Percentiles rank a stretch among this genome's conserved stretches.
These are phyloP conservation scores for Pisolithus thermaeus DNA, from an alignment of 1,284 basidiomycete genomes.

Conservation along the genomic window DNA sequence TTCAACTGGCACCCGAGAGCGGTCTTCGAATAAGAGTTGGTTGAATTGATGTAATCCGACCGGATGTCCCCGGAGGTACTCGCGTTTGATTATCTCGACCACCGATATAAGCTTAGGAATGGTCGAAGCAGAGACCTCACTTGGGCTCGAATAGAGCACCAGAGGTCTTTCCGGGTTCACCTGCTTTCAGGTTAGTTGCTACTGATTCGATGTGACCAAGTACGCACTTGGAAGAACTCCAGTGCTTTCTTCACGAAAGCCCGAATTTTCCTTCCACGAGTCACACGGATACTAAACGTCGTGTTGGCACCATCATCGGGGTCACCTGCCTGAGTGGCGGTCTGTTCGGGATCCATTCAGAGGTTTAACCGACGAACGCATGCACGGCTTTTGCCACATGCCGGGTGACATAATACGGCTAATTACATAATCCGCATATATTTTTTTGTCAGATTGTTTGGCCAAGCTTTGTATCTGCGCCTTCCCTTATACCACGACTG, in stretches of 20 bases:
- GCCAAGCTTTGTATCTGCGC: neutral
- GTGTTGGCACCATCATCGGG: slow-evolving; percentile 4
- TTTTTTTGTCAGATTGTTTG: neutral
- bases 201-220: neutral
- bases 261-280: slow-evolving; percentile 59
- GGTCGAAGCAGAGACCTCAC: slow-evolving; percentile 35
- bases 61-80: slow-evolving; percentile 53
- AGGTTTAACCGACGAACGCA: slow-evolving; percentile 14
- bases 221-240: slow-evolving; percentile 53
- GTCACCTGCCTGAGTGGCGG: slow-evolving; percentile 1
- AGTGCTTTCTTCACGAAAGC: slow-evolving; percentile 58
- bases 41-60: slow-evolving; percentile 79
- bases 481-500: slow-evolving; percentile 1
- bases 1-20: slow-evolving; percentile 21
- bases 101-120: slow-evolving; percentile 70
- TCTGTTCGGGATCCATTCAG: slow-evolving; percentile 1
- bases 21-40: slow-evolving; percentile 55
- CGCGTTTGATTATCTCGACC: slow-evolving; percentile 80
- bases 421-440: neutral
- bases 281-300: slow-evolving; percentile 46
- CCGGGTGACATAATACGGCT: neutral
- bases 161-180: slow-evolving; percentile 50
- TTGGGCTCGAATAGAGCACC: slow-evolving; percentile 63
- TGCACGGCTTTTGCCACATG: neutral
- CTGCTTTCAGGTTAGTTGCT: slow-evolving; percentile 31